A percentile compares a stretch with the other conserved stretches of the same genome.
These are phyloP conservation scores for Coniferiporia sulphurascens DNA, from an alignment of 1,284 basidiomycete species.

Conservation along the genomic window DNA sequence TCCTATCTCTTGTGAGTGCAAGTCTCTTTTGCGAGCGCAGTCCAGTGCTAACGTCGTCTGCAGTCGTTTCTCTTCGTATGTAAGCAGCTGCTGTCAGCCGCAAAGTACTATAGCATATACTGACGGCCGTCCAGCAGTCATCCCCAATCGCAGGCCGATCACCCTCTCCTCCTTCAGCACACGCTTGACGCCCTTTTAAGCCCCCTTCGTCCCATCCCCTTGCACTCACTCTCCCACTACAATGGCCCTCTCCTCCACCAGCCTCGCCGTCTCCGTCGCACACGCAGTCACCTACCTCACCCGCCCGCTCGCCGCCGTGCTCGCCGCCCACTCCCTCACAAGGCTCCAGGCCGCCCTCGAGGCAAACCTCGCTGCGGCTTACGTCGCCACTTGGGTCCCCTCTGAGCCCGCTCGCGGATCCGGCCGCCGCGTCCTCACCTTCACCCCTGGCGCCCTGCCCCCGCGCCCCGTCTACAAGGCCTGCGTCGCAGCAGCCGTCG, in stretches of 20 bases:
- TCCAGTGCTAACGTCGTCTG: background rate
- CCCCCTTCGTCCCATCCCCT: constrained; percentile 25
- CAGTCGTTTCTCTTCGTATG: constrained; percentile 4
- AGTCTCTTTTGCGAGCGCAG: no score
- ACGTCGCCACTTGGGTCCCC: constrained; percentile 58
- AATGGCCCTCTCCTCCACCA: constrained; percentile 39
- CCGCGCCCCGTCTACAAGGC: constrained; percentile 66
- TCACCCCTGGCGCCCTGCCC: constrained; percentile 62
- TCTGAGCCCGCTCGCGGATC: constrained; percentile 60
- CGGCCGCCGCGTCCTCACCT: constrained; percentile 65
- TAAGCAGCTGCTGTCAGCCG: background rate
- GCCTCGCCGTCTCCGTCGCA: constrained; percentile 59
- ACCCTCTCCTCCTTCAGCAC: background rate
- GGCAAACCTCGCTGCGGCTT: constrained; percentile 62
- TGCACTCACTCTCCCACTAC: constrained; percentile 35
- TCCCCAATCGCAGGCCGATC: constrained; percentile 19
- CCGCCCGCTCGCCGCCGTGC: constrained; percentile 46
- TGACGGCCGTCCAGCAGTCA: constrained; percentile 9
- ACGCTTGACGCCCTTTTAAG: no score
- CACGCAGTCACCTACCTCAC: constrained; percentile 71
- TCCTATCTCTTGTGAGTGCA: no score
- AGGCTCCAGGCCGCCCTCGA: constrained; percentile 67
- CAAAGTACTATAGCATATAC: background rate
- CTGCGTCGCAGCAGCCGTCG: constrained; percentile 58
- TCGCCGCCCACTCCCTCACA: constrained; percentile 45